phyloP scores from a whole-genome alignment of 2,329 filamentous ascomycete species.

The Scedosporium dehoogii region DNA sequence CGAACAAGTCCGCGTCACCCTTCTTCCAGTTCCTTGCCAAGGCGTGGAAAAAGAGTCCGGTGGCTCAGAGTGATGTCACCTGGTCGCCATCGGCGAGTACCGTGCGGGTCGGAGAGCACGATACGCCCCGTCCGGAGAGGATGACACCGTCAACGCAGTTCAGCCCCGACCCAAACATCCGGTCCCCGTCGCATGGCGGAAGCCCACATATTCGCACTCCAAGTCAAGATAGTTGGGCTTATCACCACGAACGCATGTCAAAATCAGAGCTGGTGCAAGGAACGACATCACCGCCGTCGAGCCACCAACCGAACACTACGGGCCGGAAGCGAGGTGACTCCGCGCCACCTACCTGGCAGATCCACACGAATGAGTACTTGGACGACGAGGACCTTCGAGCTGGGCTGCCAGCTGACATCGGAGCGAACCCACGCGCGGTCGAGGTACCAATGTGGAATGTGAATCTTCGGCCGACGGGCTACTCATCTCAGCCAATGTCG shows the following conservation, averaged over 20 bases:
- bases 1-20: background rate
- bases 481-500: constrained; percentile 41
- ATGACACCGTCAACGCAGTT: background rate
- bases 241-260: constrained; percentile 3
- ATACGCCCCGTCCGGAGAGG: background rate
- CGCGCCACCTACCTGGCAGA: constrained; percentile 10
- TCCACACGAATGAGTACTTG: constrained; percentile 6
- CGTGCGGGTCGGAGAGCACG: background rate
- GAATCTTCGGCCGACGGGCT: constrained; percentile 22
- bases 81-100: background rate
- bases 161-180: background rate
- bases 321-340: background rate
- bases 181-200: background rate
- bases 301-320: background rate
- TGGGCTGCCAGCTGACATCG: constrained; percentile 4
- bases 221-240: background rate
- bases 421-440: constrained; percentile 14
- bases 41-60: background rate
- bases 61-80: background rate
- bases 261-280: background rate
- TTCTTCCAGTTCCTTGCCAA: background rate
- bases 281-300: constrained; percentile 18
- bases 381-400: constrained; percentile 6
- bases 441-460: constrained; percentile 12
- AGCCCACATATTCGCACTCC: background rate